phyloP scores from a whole-genome alignment of 306 rosid species.

The Cicer chorassanicum region DNA sequence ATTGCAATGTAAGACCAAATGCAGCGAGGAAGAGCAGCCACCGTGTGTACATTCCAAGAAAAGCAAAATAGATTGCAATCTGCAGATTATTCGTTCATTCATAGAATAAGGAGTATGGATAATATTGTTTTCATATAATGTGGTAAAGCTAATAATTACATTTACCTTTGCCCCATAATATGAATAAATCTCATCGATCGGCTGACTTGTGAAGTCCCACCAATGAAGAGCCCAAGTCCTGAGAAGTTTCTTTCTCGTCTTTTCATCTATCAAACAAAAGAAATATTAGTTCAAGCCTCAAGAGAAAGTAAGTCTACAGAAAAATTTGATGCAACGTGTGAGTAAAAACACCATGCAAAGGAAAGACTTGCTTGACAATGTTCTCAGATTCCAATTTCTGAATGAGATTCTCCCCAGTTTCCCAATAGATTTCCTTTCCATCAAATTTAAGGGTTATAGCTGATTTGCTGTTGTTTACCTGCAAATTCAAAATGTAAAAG shows the following conservation, averaged over 20 bases:
- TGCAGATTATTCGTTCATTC: slow-evolving; percentile 50
- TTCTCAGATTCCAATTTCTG: slow-evolving; percentile 72
- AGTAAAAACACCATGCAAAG: slow-evolving; percentile 83
- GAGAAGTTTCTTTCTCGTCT: slow-evolving; percentile 78
- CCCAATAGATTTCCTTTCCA: slow-evolving; percentile 65
- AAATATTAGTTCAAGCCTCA: slow-evolving; percentile 44
- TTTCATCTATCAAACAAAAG: slow-evolving; percentile 72
- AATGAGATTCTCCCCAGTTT: slow-evolving; percentile 72
- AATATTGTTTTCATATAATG: slow-evolving; percentile 20
- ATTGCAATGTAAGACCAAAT: slow-evolving; percentile 77
- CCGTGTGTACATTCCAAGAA: slow-evolving; percentile 93
- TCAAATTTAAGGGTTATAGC: slow-evolving; percentile 61
- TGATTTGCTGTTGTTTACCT: slow-evolving; percentile 68
- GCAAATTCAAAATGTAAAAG: slow-evolving; percentile 48
- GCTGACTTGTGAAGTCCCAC: slow-evolving; percentile 87
- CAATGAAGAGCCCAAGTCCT: slow-evolving; percentile 82
- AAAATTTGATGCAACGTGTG: slow-evolving; percentile 35
- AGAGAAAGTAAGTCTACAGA: slow-evolving; percentile 28
- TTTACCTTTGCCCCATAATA: slow-evolving; percentile 91
- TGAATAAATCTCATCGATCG: slow-evolving; percentile 82
- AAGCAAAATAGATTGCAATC: slow-evolving; percentile 94
- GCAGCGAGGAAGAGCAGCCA: slow-evolving; percentile 90
- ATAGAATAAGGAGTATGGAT: slow-evolving; percentile 41
- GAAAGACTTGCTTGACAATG: slow-evolving; percentile 82
- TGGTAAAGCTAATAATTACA: slow-evolving; percentile 24